phyloP scores from a whole-genome alignment of 352 stramenopile genomes.

The Globisporangium nunn region DNA sequence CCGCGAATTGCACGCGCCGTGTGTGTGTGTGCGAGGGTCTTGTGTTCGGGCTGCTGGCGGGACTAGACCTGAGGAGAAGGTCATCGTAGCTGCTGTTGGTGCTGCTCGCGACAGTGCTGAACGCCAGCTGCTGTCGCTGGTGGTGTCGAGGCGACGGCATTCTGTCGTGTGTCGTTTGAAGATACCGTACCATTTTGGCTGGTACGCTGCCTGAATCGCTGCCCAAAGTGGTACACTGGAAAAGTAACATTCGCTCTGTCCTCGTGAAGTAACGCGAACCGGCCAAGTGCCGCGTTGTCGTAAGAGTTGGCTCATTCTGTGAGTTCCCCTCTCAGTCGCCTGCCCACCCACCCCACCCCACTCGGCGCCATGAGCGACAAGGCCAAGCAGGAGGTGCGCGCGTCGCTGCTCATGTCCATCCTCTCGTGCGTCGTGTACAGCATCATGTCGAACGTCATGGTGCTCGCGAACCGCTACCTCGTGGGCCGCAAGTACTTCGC shows the following conservation, averaged over 20 bases:
- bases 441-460: conserved; percentile 86
- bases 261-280: background rate
- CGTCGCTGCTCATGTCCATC: conserved; percentile 71
- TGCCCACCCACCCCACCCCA: background rate
- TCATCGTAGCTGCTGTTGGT: background rate
- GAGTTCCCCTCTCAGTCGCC: background rate
- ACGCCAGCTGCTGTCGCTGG: background rate
- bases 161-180: background rate
- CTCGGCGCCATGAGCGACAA: conserved; percentile 28
- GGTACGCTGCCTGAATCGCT: no score
- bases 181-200: background rate
- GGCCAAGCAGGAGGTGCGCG: conserved; percentile 33
- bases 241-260: no score
- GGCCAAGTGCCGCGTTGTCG: background rate
- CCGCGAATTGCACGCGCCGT: conserved; percentile 38
- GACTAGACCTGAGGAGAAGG: no score
- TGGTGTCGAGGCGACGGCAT: background rate
- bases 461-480: conserved; percentile 83
- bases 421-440: conserved; percentile 78
- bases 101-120: background rate
- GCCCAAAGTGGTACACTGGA: no score
- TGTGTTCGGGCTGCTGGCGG: background rate
- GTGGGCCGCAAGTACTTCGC: conserved; percentile 81
- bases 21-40: background rate
- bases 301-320: background rate